These are phyloP conservation scores for Astrothelium macrocarpum DNA, from an alignment of 495 filamentous ascomycete species.

Conservation along the genomic window DNA sequence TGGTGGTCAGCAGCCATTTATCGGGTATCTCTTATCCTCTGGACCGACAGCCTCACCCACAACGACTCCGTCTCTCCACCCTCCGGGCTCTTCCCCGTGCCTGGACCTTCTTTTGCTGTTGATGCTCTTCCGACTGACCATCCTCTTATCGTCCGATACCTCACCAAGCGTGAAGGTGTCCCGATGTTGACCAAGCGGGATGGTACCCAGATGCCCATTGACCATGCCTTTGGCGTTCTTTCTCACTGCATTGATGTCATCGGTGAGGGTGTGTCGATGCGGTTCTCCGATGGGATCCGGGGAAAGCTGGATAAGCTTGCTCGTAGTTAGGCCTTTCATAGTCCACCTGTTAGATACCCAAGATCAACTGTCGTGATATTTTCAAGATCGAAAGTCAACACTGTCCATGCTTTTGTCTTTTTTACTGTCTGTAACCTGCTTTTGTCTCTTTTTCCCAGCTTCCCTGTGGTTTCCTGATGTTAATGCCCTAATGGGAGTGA, in stretches of 20 bases:
- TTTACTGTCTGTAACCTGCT: not conserved
- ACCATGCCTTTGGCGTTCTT: slow-evolving; percentile 26
- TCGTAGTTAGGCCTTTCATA: slow-evolving; percentile 15
- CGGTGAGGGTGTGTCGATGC: slow-evolving; percentile 31
- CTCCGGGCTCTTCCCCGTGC: slow-evolving; percentile 21
- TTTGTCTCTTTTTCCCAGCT: not conserved
- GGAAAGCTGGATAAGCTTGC: slow-evolving; percentile 30
- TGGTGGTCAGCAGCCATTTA: slow-evolving; percentile 37
- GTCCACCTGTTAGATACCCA: slow-evolving; percentile 2
- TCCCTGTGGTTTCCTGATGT: not conserved
- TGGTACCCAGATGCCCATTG: slow-evolving; percentile 27
- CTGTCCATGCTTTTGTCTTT: not conserved
- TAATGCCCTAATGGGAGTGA: not conserved
- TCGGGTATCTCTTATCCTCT: slow-evolving; percentile 31
- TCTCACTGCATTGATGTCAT: slow-evolving; percentile 34
- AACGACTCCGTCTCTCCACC: slow-evolving; percentile 24
- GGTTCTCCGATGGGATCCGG: slow-evolving; percentile 34
- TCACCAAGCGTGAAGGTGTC: slow-evolving; percentile 31
- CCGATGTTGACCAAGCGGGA: slow-evolving; percentile 32
- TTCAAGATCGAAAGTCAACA: not conserved
- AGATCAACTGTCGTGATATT: slow-evolving; percentile 1
- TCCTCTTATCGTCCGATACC: slow-evolving; percentile 30
- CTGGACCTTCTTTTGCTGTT: slow-evolving; percentile 26
- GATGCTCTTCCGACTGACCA: slow-evolving; percentile 31
- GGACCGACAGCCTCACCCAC: slow-evolving; percentile 29